Evolutionary conservation across 805 yeast species (phyloP).

Genomic region (Metschnikowia corniflorae): DNA sequence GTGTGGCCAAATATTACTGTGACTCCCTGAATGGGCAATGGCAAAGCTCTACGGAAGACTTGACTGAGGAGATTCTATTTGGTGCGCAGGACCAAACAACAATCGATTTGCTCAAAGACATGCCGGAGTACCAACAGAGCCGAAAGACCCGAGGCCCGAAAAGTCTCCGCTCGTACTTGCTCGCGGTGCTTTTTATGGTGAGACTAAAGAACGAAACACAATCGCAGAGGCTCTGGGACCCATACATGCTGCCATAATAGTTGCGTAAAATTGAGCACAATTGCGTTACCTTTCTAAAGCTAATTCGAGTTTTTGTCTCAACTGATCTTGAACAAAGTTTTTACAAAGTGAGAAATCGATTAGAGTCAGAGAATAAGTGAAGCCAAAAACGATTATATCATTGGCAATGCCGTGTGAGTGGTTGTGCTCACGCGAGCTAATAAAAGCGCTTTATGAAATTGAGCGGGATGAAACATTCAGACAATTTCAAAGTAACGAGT

Average conservation of each 20-base stretch:
- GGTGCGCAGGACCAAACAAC: constrained; percentile 8
- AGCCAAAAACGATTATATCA: too few relatives aligned
- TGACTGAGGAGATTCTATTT: constrained; percentile 11
- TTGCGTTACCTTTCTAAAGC: too few relatives aligned
- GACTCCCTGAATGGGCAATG: neutral
- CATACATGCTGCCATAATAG: constrained; percentile 1
- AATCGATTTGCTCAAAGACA: constrained; percentile 8
- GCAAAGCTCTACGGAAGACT: constrained; percentile 3
- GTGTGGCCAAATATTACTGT: constrained; percentile 8
- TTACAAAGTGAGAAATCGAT: too few relatives aligned
- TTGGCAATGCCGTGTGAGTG: too few relatives aligned
- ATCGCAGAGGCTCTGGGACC: constrained; percentile 3
- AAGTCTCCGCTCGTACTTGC: constrained; percentile 13
- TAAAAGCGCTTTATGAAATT: too few relatives aligned
- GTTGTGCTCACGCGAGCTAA: too few relatives aligned
- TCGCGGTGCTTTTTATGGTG: constrained; percentile 14
- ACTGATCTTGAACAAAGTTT: too few relatives aligned
- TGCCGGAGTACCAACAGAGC: constrained; percentile 1
- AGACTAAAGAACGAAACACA: constrained; percentile 10
- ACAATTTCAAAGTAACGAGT: too few relatives aligned
- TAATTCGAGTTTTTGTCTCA: too few relatives aligned
- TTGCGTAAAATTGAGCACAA: too few relatives aligned
- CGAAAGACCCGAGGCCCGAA: neutral
- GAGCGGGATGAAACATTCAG: too few relatives aligned
- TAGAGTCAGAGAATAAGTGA: too few relatives aligned